These are phyloP conservation scores for Gryganskiella cystojenkinii DNA, from an alignment of 192 early-diverging fungal species.

Conservation along the genomic window DNA sequence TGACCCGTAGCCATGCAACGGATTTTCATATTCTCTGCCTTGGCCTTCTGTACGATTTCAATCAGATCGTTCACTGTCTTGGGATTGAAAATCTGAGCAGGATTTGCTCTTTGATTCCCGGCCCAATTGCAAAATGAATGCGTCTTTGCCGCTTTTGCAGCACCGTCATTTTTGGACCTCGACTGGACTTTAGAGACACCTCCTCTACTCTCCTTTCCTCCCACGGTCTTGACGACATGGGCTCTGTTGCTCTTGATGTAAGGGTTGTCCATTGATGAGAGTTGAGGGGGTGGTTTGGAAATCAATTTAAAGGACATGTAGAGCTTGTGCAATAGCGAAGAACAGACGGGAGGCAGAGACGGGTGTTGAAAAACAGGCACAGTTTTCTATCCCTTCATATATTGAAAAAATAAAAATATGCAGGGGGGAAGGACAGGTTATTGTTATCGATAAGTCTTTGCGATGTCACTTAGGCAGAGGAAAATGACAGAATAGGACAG, in stretches of 20 bases:
- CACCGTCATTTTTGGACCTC: constrained; percentile 2
- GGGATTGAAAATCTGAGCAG: constrained; percentile 43
- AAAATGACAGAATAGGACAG: too few relatives aligned
- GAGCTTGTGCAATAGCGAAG: constrained; percentile 4
- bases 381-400: constrained; percentile 6
- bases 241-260: neutral
- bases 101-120: constrained; percentile 14
- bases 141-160: neutral
- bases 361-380: constrained; percentile 1
- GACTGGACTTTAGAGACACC: neutral
- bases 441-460: too few relatives aligned
- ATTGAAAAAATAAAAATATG: neutral
- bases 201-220: constrained; percentile 7
- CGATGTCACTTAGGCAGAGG: too few relatives aligned
- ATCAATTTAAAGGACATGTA: constrained; percentile 4
- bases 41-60: constrained; percentile 22
- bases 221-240: constrained; percentile 2
- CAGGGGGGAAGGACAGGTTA: too few relatives aligned
- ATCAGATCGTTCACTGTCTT: constrained; percentile 23
- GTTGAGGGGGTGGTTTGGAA: constrained; percentile 6
- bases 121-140: constrained; percentile 37
- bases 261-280: constrained; percentile 13
- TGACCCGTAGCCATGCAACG: constrained; percentile 26
- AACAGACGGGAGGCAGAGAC: neutral
- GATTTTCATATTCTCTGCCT: constrained; percentile 3